phyloP scores from a whole-genome alignment of 495 filamentous ascomycete genomes.

The Parmelia sp. region DNA sequence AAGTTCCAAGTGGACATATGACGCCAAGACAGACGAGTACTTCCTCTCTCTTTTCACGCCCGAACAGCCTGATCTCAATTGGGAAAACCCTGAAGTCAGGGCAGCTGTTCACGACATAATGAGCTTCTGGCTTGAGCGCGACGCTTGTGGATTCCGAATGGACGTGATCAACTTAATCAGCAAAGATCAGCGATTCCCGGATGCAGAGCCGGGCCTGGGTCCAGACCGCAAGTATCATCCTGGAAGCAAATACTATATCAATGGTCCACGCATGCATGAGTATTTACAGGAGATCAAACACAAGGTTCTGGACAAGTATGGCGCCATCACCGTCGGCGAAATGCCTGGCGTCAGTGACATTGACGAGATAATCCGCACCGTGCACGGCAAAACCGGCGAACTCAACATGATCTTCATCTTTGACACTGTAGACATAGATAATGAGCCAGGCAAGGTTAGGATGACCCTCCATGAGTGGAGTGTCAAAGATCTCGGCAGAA shows the following conservation, averaged over 20 bases:
- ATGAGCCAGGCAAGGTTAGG: constrained; percentile 32
- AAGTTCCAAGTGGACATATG: constrained; percentile 47
- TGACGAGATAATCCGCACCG: constrained; percentile 46
- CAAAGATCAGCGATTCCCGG: constrained; percentile 43
- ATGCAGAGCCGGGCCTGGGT: constrained; percentile 44
- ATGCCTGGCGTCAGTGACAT: constrained; percentile 49
- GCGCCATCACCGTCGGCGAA: constrained; percentile 60
- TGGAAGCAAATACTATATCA: constrained; percentile 45
- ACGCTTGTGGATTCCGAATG: constrained; percentile 57
- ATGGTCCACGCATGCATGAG: constrained; percentile 58
- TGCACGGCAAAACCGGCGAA: constrained; percentile 42
- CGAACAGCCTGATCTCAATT: constrained; percentile 65
- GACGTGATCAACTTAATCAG: constrained; percentile 58
- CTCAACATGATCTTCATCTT: constrained; percentile 62
- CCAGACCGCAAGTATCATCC: constrained; percentile 41
- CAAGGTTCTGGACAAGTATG: constrained; percentile 52
- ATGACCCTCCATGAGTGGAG: constrained; percentile 35
- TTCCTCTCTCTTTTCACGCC: constrained; percentile 58
- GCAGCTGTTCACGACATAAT: constrained; percentile 56
- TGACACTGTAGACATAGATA: constrained; percentile 49
- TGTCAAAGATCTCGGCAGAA: constrained; percentile 39
- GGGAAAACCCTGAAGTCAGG: constrained; percentile 53
- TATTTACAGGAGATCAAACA: constrained; percentile 53
- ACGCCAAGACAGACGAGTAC: constrained; percentile 53
- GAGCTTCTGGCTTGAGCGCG: constrained; percentile 59